These are phyloP conservation scores for Nidularia pulvinata DNA, from an alignment of 768 basidiomycete genomes.

Conservation along the genomic window DNA sequence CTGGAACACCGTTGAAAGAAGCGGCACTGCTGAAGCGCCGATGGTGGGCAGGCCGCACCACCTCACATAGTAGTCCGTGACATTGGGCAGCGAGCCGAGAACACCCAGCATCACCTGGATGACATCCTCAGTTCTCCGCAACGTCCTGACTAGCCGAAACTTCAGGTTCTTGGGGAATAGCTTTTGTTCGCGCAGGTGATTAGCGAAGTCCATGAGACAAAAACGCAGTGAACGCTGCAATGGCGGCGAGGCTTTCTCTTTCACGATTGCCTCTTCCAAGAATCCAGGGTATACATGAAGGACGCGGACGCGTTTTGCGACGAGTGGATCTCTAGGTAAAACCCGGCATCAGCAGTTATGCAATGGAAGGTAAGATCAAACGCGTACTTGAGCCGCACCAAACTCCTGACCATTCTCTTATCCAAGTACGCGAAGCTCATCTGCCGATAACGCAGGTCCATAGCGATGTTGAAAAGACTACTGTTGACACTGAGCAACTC, in stretches of 20 bases:
- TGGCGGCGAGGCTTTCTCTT: constrained; percentile 9
- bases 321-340: constrained; percentile 38
- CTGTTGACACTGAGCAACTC: constrained; percentile 34
- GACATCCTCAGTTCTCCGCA: constrained; percentile 33
- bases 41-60: constrained; percentile 40
- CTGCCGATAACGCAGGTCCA: constrained; percentile 47
- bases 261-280: constrained; percentile 35
- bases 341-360: neutral
- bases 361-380: neutral
- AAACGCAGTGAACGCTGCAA: constrained; percentile 21
- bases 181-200: constrained; percentile 26
- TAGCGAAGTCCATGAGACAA: constrained; percentile 28
- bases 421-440: constrained; percentile 50
- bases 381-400: constrained; percentile 33
- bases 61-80: constrained; percentile 48
- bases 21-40: constrained; percentile 15
- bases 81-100: constrained; percentile 38
- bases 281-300: constrained; percentile 50
- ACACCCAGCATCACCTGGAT: constrained; percentile 39
- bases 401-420: constrained; percentile 37
- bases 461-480: constrained; percentile 34
- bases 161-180: constrained; percentile 19
- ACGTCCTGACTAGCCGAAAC: constrained; percentile 20
- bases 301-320: constrained; percentile 46
- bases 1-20: constrained; percentile 31